These are phyloP conservation scores for Neurospora tetraspora DNA, from an alignment of 495 filamentous ascomycete species.

Conservation along the genomic window DNA sequence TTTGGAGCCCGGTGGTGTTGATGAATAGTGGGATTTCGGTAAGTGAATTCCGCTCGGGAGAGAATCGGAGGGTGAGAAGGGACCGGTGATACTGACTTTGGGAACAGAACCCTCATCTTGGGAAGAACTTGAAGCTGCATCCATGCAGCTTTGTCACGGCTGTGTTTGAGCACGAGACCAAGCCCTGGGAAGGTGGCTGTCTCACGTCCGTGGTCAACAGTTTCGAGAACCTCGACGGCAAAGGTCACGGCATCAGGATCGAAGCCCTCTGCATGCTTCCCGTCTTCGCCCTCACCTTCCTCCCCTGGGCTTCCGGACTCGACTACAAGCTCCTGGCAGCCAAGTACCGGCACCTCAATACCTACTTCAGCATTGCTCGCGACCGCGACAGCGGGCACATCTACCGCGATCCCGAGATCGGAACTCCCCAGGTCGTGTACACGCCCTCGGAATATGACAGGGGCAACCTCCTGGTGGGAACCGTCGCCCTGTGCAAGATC, in stretches of 20 bases:
- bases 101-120: constrained; percentile 67
- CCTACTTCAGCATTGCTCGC: constrained; percentile 58
- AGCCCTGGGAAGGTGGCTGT: constrained; percentile 63
- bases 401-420: constrained; percentile 61
- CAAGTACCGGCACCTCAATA: constrained; percentile 52
- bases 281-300: constrained; percentile 36
- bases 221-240: constrained; percentile 72
- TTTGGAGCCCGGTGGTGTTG: constrained; percentile 68
- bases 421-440: constrained; percentile 56
- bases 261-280: constrained; percentile 56
- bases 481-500: constrained; percentile 63
- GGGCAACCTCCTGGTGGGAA: constrained; percentile 53
- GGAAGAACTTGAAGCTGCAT: constrained; percentile 72
- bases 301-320: constrained; percentile 54
- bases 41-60: not conserved
- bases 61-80: constrained; percentile 3
- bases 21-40: constrained; percentile 58
- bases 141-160: constrained; percentile 46
- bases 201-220: constrained; percentile 67
- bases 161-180: constrained; percentile 53
- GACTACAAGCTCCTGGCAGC: constrained; percentile 58
- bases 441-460: constrained; percentile 58
- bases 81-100: not conserved
- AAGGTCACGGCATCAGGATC: constrained; percentile 77
- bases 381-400: constrained; percentile 69